A percentile compares a stretch with the other conserved stretches of the same genome.
phyloP scores from a whole-genome alignment of 495 filamentous ascomycete species.

The Penicillium simplicissimum region DNA sequence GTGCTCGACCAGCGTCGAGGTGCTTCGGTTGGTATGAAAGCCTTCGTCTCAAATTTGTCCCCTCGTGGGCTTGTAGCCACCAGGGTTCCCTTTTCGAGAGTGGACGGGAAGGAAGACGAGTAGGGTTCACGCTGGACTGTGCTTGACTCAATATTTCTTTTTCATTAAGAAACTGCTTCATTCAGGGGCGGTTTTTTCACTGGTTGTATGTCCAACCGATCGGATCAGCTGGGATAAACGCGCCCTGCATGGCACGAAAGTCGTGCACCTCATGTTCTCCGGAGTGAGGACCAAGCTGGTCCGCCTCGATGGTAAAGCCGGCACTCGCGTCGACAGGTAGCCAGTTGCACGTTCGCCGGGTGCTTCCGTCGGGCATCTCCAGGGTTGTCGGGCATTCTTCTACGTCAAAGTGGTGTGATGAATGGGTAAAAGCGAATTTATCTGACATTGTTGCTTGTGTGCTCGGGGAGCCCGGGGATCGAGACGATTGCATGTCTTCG shows the following conservation, averaged over 20 bases:
- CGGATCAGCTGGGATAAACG: slow-evolving; percentile 9
- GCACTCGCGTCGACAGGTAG: slow-evolving; percentile 39
- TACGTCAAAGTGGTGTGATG: neutral
- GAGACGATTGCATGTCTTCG: slow-evolving; percentile 10
- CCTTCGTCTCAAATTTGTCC: neutral
- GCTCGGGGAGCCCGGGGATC: neutral
- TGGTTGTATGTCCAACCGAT: slow-evolving; percentile 11
- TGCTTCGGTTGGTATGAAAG: neutral
- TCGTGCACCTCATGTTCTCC: slow-evolving; percentile 2
- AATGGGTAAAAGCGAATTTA: neutral
- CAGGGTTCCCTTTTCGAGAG: neutral
- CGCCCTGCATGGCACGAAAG: slow-evolving; percentile 8
- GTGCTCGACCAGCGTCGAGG: neutral
- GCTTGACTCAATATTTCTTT: neutral
- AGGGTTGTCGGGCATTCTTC: slow-evolving; percentile 30
- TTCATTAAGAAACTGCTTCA: neutral
- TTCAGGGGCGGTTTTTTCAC: neutral
- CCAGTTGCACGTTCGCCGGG: slow-evolving; percentile 39
- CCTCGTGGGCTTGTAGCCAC: neutral
- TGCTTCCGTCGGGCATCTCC: slow-evolving; percentile 44
- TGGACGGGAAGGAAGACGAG: neutral
- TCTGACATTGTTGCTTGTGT: neutral
- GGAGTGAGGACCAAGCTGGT: neutral
- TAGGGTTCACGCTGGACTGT: neutral
- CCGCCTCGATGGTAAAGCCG: slow-evolving; percentile 36